These are phyloP conservation scores for Neurospora tetraspora DNA, from an alignment of 495 filamentous ascomycete genomes.

Conservation along the genomic window DNA sequence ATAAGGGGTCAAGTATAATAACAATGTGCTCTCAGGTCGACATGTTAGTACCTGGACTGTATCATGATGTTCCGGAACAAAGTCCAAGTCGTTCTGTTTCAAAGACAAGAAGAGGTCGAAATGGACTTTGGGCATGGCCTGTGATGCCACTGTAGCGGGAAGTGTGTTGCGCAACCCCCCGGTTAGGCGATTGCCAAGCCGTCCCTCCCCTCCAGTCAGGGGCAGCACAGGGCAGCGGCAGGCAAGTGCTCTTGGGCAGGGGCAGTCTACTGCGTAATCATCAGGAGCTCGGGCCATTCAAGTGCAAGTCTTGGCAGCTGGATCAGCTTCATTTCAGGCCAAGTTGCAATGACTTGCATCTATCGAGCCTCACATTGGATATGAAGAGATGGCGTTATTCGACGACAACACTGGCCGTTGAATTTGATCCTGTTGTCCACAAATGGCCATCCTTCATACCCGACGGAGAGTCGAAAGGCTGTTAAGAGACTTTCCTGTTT, in stretches of 20 bases:
- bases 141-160: not conserved
- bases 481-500: not conserved
- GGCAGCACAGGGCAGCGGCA: not conserved
- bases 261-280: not conserved
- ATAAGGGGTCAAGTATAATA: not conserved
- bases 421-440: not conserved
- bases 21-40: not conserved
- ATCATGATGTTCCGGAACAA: not conserved
- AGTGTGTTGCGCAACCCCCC: not conserved
- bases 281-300: not conserved
- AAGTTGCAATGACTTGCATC: not conserved
- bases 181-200: not conserved
- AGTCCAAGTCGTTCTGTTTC: not conserved
- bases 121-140: not conserved
- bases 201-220: not conserved
- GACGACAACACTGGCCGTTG: not conserved
- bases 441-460: not conserved
- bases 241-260: not conserved
- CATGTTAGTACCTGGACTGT: not conserved
- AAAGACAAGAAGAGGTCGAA: not conserved
- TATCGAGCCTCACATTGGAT: not conserved
- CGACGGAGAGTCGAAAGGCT: not conserved
- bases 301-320: not conserved
- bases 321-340: not conserved
- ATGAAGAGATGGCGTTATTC: not conserved